Percentiles rank a stretch among this genome's conserved stretches.
Conservation (phyloP, 495 filamentous ascomycete species). For the Podospora anserina region DNA sequence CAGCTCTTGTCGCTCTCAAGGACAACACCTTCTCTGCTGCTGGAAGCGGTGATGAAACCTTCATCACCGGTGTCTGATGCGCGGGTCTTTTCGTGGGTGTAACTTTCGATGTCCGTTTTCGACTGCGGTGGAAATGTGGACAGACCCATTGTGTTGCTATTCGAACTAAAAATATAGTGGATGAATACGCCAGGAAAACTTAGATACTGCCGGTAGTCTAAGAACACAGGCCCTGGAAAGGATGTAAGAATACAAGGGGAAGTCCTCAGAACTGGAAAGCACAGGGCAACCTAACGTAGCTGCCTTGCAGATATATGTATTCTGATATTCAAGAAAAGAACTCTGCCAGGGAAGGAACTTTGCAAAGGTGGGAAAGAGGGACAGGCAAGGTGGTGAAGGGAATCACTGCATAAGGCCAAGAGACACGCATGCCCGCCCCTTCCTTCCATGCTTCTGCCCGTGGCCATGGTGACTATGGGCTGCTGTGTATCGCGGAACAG, state of each 20-base stretch:
- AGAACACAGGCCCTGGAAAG: too few species aligned
- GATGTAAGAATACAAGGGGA: too few species aligned
- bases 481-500: neutral
- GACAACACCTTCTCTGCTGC: conserved; percentile 55
- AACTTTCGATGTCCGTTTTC: neutral
- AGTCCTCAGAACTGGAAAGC: neutral
- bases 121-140: neutral
- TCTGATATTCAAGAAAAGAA: neutral
- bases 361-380: neutral
- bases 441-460: neutral
- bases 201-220: too few species aligned
- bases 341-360: neutral
- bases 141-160: neutral
- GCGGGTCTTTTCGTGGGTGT: neutral
- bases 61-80: neutral
- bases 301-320: neutral
- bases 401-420: neutral
- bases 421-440: neutral
- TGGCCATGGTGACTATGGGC: neutral
- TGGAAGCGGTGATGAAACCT: neutral
- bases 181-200: too few species aligned
- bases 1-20: conserved; percentile 58
- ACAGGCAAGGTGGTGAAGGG: neutral
- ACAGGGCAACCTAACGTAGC: neutral
- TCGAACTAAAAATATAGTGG: neutral